Evolutionary conservation across 768 basidiomycete species (phyloP), one percentile per base, ranked within the genome.

Genomic region (Lactarius tabidus): DNA sequence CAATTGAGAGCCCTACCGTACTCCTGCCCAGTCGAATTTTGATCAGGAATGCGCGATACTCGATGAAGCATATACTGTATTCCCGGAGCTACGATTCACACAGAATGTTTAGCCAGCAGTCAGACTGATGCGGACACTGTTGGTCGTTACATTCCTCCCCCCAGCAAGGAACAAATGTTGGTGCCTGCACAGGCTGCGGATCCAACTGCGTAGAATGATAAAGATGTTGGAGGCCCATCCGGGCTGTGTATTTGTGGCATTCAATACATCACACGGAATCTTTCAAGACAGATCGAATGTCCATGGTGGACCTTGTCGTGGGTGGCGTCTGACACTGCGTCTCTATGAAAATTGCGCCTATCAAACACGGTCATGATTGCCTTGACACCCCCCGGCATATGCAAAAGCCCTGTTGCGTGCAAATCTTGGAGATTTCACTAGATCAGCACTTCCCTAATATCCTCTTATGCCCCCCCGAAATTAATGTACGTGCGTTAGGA

Each of bases 141-240:
- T 10, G 26, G 26, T 23, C 23, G 59, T 60, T 28, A n/a, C 57
- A 31, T 60, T 60, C 31, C 51, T 60, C 59, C 33, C 59, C 59
- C 33, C 59, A 26, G 33, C 23, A 10, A 23, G 59, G 59, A 60
- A 60, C 59, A 60, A 60, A 48, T 45, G 17, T 45, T 6, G 6
- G 45, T 57, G 56, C 48, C 36, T 51, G 29, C 29, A n/a, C 48
- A 51, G 56, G 48, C 15, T 8, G 48, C 48, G 17, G 48, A 28
- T 26, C 35, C 41, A 20, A 48, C 20, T 35, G 59, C 59, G 45
- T 60, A 43, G 31, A 41, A 59, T 43, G 58, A 17, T n/a, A 31
- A 45, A n/a, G 43, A 14, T 2, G 23, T 28, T n/a, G 58, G 43
- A 7, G 20, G n/a, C 35, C 58, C 23, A n/a, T 38, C 26, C 20